Percentiles rank a stretch among this genome's conserved stretches.
phyloP scores from a whole-genome alignment of 768 basidiomycete genomes.

The Mrakia hoshinonis region DNA sequence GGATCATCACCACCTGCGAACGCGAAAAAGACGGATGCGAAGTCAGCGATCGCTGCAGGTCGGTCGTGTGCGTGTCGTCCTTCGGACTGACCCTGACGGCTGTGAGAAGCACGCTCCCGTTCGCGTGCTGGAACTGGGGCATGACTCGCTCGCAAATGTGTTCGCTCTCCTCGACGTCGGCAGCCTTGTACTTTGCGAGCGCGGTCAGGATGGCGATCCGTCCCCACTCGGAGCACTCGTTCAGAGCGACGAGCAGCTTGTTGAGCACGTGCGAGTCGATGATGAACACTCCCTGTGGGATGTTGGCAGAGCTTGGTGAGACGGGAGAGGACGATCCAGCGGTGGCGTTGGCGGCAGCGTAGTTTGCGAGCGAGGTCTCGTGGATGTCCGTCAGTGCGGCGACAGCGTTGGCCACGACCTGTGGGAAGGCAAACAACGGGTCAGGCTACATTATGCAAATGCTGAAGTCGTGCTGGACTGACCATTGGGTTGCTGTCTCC shows the following conservation, averaged over 20 bases:
- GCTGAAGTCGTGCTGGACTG: neutral
- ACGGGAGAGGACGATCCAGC: conserved; percentile 3
- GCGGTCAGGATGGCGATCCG: conserved; percentile 86
- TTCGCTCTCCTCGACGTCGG: conserved; percentile 89
- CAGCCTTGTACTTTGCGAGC: conserved; percentile 68
- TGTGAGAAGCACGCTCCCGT: conserved; percentile 90
- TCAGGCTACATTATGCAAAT: conserved; percentile 22
- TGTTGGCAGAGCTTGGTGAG: conserved; percentile 20
- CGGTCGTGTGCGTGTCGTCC: neutral
- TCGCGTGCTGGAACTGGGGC: conserved; percentile 95
- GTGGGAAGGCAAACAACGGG: neutral
- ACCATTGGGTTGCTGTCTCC: conserved; percentile 51
- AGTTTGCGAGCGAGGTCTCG: conserved; percentile 38
- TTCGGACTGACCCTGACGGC: conserved; percentile 65
- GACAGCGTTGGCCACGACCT: conserved; percentile 94
- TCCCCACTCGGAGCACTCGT: conserved; percentile 99
- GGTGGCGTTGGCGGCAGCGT: conserved; percentile 1
- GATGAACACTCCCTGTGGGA: conserved; percentile 48
- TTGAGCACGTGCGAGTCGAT: conserved; percentile 76
- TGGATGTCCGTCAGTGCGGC: conserved; percentile 90
- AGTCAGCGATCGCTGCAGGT: neutral
- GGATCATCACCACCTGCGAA: conserved; percentile 67
- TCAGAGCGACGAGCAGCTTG: conserved; percentile 87
- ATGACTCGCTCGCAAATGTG: conserved; percentile 98
- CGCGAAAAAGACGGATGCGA: neutral